These are phyloP conservation scores for Fraxinus floribunda DNA, from an alignment of 305 asterid genomes.

Conservation along the genomic window DNA sequence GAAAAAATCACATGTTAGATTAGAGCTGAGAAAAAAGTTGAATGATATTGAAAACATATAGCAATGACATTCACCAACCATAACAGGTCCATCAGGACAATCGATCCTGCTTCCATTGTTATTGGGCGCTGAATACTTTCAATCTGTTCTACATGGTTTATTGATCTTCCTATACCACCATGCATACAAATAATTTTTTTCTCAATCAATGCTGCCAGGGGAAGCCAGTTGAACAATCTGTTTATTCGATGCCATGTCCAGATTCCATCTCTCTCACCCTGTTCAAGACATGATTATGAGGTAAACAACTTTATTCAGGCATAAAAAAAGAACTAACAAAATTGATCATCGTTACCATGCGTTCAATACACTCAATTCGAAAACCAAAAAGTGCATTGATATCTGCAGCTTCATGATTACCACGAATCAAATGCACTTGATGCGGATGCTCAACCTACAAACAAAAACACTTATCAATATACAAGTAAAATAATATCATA, in stretches of 20 bases:
- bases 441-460: constrained; percentile 78
- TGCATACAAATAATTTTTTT: constrained; percentile 98
- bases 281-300: constrained; percentile 34
- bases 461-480: constrained; percentile 7
- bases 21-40: not conserved
- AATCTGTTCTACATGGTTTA: constrained; percentile 93
- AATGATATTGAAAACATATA: constrained; percentile 20
- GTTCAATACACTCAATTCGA: constrained; percentile 73
- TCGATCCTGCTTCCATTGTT: constrained; percentile 60
- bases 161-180: constrained; percentile 99
- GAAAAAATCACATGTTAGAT: constrained; percentile 9
- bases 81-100: constrained; percentile 64
- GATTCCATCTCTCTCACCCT: constrained; percentile 99
- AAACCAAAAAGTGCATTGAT: constrained; percentile 98
- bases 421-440: constrained; percentile 94
- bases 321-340: not conserved
- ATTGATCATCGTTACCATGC: constrained; percentile 41
- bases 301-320: constrained; percentile 19
- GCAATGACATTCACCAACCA: constrained; percentile 57
- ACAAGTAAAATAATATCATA: constrained; percentile 16
- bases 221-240: constrained; percentile 98
- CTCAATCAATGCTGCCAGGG: constrained; percentile 95
- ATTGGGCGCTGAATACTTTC: constrained; percentile 89
- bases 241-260: constrained; percentile 99
- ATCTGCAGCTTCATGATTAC: constrained; percentile 99